phyloP scores from a whole-genome alignment of 129 eudicot genomes.

The Mikania micrantha region DNA sequence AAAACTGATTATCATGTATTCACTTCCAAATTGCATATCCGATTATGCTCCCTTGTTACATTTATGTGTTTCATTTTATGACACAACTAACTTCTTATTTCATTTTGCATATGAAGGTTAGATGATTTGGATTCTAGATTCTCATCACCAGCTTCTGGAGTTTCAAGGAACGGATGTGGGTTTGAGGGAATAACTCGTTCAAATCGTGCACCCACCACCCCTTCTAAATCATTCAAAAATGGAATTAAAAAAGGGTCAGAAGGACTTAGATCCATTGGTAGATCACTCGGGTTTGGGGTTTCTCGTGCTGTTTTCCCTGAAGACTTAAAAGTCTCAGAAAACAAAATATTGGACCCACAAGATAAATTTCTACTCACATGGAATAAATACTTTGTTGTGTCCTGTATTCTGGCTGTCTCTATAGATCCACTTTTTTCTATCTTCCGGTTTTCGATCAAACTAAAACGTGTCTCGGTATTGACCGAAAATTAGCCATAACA shows the following conservation, averaged over 20 bases:
- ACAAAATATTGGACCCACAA: constrained; percentile 87
- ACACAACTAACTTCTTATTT: background rate
- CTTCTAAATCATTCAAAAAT: constrained; percentile 66
- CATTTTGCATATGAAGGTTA: constrained; percentile 41
- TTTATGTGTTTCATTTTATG: background rate
- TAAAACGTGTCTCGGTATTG: constrained; percentile 57
- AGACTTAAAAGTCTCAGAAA: constrained; percentile 80
- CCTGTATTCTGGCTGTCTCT: constrained; percentile 73
- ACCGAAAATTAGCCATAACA: constrained; percentile 50
- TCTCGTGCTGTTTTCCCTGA: constrained; percentile 89
- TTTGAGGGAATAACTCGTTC: constrained; percentile 54
- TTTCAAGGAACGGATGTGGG: constrained; percentile 55
- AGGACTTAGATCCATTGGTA: constrained; percentile 75
- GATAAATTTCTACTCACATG: constrained; percentile 72
- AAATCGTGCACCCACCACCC: constrained; percentile 32
- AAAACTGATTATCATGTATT: background rate
- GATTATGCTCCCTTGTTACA: background rate
- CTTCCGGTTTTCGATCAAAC: constrained; percentile 59
- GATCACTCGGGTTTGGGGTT: constrained; percentile 72
- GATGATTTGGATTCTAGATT: constrained; percentile 69
- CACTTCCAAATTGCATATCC: background rate
- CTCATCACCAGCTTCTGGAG: constrained; percentile 51
- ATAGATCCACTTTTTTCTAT: constrained; percentile 80
- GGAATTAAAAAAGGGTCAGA: constrained; percentile 74
- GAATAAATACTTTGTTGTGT: constrained; percentile 68